Conservation (phyloP, 495 filamentous ascomycete species). For the Hypomontagnella monticulosa region DNA sequence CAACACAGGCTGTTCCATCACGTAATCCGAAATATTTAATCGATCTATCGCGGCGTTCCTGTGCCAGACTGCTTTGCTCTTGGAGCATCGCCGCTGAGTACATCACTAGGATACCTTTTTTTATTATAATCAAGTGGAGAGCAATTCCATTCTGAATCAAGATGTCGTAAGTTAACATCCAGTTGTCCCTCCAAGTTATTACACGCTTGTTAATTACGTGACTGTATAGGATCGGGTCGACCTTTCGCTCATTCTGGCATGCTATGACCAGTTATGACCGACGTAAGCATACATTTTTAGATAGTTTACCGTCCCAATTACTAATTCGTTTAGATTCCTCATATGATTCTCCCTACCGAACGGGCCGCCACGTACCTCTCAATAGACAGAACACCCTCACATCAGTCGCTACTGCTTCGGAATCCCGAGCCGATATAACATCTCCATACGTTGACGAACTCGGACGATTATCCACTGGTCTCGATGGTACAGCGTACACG, state of each 20-base stretch:
- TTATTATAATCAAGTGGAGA: neutral
- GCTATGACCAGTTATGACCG: constrained; percentile 82
- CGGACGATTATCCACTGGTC: constrained; percentile 62
- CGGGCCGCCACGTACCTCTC: constrained; percentile 81
- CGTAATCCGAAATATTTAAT: constrained; percentile 19
- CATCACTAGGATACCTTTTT: neutral
- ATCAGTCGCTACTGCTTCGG: constrained; percentile 79
- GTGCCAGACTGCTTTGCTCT: constrained; percentile 7
- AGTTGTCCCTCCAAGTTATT: neutral
- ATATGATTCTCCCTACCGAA: constrained; percentile 87
- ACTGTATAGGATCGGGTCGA: constrained; percentile 55
- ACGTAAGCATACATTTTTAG: constrained; percentile 53
- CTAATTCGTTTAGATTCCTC: constrained; percentile 71
- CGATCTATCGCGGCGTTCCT: neutral
- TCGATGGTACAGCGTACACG: constrained; percentile 57
- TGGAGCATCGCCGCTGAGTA: constrained; percentile 1
- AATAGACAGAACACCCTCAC: constrained; percentile 75
- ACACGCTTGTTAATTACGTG: constrained; percentile 5
- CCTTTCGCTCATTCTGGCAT: constrained; percentile 91
- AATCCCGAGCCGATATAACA: constrained; percentile 78
- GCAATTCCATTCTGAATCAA: constrained; percentile 12
- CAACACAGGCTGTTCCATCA: constrained; percentile 6
- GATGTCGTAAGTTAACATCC: constrained; percentile 40
- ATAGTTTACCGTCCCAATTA: neutral
- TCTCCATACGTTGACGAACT: constrained; percentile 78